These are phyloP conservation scores for Podaxis pistillaris DNA, from an alignment of 768 basidiomycete genomes.

Conservation along the genomic window DNA sequence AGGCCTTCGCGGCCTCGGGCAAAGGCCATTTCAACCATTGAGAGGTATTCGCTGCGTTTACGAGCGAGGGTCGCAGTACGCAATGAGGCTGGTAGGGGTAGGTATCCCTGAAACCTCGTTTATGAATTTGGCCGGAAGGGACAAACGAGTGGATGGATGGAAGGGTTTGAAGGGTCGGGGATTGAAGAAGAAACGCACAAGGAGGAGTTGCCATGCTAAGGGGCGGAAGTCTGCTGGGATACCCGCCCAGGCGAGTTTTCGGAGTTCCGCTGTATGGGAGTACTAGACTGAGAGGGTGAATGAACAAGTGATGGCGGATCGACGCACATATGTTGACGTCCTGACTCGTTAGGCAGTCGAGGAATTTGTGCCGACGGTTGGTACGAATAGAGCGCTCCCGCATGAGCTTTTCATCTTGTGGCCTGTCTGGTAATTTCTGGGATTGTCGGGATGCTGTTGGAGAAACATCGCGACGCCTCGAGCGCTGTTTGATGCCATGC, in stretches of 20 bases:
- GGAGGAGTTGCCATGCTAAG: conserved; percentile 90
- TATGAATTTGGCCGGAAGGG: conserved; percentile 7
- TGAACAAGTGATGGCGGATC: background rate
- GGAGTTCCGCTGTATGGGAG: conserved; percentile 60
- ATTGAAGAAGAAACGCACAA: conserved; percentile 51
- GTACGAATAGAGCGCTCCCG: conserved; percentile 77
- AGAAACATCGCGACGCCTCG: conserved; percentile 36
- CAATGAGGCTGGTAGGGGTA: conserved; percentile 78
- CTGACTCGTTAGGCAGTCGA: conserved; percentile 71
- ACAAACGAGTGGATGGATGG: background rate
- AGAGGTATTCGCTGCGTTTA: conserved; percentile 90
- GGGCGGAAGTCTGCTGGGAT: conserved; percentile 86
- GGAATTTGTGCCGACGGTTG: conserved; percentile 77
- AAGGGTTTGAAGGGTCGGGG: background rate
- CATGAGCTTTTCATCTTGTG: conserved; percentile 49
- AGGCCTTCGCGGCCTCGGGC: conserved; percentile 80
- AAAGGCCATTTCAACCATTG: conserved; percentile 88
- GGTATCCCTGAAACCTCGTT: conserved; percentile 67
- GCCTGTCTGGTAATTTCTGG: conserved; percentile 21
- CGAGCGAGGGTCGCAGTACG: conserved; percentile 76
- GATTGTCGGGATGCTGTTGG: conserved; percentile 23
- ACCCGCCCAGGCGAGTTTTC: conserved; percentile 94
- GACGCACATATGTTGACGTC: conserved; percentile 81
- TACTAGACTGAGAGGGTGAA: conserved; percentile 10
- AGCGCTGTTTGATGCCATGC: conserved; percentile 47